These are phyloP conservation scores for Ceratobasidium sp. DNA, from an alignment of 1,284 basidiomycete species.

Conservation along the genomic window DNA sequence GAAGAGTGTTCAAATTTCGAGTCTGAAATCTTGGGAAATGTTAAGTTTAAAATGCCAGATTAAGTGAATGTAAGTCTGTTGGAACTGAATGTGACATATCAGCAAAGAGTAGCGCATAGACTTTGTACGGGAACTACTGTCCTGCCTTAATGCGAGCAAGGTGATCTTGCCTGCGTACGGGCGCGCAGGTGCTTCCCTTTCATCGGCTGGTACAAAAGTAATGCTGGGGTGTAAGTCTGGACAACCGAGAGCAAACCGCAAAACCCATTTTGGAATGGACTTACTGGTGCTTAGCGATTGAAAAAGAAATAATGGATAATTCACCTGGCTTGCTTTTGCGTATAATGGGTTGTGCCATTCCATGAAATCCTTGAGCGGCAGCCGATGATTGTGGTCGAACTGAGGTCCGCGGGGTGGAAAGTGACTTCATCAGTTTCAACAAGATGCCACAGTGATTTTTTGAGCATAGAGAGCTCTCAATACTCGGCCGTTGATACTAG, in stretches of 20 bases:
- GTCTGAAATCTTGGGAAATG: no score
- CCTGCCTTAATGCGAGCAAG: no score
- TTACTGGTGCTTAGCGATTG: background rate
- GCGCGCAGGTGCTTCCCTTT: no score
- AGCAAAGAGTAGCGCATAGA: no score
- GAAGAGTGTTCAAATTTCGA: no score
- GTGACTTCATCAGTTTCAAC: slow-evolving; percentile 45
- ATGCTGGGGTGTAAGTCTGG: slow-evolving; percentile 43
- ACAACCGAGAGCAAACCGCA: slow-evolving; percentile 46
- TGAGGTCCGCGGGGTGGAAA: slow-evolving; percentile 1
- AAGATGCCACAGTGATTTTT: slow-evolving; percentile 30
- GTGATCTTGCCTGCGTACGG: no score
- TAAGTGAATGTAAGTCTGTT: no score
- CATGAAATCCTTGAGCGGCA: slow-evolving; percentile 44
- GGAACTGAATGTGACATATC: no score
- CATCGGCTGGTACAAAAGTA: slow-evolving; percentile 18
- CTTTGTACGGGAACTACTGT: no score
- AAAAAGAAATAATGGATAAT: background rate
- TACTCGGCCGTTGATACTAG: slow-evolving; percentile 46
- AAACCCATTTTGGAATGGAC: slow-evolving; percentile 47
- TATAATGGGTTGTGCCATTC: slow-evolving; percentile 47
- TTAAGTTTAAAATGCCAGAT: no score
- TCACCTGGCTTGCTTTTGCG: slow-evolving; percentile 23
- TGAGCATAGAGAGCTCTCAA: slow-evolving; percentile 46
- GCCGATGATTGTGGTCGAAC: slow-evolving; percentile 33